Base-by-base conservation (phyloP, 2,329 filamentous ascomycete genomes). In the Colletotrichum somersetense region DNA sequence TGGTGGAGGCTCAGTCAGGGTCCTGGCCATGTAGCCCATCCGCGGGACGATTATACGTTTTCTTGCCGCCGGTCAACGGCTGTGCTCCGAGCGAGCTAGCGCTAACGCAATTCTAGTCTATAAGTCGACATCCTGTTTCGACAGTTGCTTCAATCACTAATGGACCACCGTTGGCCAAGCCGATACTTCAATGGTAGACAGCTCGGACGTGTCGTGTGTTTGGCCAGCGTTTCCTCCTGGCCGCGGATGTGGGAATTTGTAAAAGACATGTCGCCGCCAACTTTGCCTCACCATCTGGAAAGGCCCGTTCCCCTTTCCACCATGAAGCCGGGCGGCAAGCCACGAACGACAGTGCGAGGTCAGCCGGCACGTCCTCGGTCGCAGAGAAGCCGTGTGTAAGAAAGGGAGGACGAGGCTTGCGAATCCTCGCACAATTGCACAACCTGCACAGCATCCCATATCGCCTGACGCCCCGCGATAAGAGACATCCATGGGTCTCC, bases 261-360 rank as follows among this genome's bases (percentile, higher is more conserved):
- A 30, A 30, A 44, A 44, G 44, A 35, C 16, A n/a, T 59, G 44
- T 72, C 69, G 62, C 57, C 69, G 52, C 50, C 55, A n/a, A 30
- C 30, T 59, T 50, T 46, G 53, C 66, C 59, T 71, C 64, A 67
- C 52, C 63, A 67, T n/a, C 40, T 23, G 30, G 14, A n/a, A 35
- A 46, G 46, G 20, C 44, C 30, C 44, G 44, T 62, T 52, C 35
- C 7, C 12, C n/a, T 5, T 38, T 38, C 52, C 26, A n/a, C 23
- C 67, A 56, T 53, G 59, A 33, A 67, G 30, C 59, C 46, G 59
- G 59, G 38, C 63, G 11, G 57, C 69, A 69, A 72, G 66, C 65
- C 69, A 65, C 66, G 20, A 65, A 69, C 69, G 40, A 35, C 30
- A 61, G 30, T 64, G 62, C 55, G 59, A 62, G 56, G 58, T 33